Evolutionary conservation across 257 asterid genomes (phyloP).

Genomic region (Cordia subcordata): DNA sequence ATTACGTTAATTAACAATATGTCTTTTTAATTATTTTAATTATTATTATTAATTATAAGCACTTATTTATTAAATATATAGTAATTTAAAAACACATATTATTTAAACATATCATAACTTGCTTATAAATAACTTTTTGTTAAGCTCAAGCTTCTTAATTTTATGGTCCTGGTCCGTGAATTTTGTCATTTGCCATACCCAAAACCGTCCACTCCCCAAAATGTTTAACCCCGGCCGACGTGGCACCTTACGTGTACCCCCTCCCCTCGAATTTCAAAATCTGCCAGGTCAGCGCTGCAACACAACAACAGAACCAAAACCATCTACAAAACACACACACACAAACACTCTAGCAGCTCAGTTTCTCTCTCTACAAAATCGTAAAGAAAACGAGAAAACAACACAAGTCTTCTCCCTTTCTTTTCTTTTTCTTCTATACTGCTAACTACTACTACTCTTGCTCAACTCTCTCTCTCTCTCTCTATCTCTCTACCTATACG

Average conservation of each 20-base stretch:
- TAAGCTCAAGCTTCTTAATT: too few relatives aligned
- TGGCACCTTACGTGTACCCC: conserved; percentile 19
- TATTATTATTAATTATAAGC: too few relatives aligned
- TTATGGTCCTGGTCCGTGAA: too few relatives aligned
- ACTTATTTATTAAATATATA: too few relatives aligned
- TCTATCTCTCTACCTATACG: neutral
- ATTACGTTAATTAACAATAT: too few relatives aligned
- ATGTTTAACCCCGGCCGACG: conserved; percentile 1
- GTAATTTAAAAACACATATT: too few relatives aligned
- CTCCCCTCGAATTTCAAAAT: neutral
- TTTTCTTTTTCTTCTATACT: neutral
- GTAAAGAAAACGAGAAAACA: neutral
- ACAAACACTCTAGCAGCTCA: too few relatives aligned
- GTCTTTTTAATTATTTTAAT: too few relatives aligned
- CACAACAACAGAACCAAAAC: too few relatives aligned
- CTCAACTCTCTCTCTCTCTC: neutral
- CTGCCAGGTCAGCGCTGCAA: neutral
- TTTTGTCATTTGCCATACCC: conserved; percentile 6
- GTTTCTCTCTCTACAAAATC: neutral
- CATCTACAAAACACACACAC: too few relatives aligned
- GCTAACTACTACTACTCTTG: neutral
- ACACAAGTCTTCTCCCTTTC: conserved; percentile 4
- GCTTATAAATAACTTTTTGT: too few relatives aligned
- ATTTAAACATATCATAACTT: too few relatives aligned
- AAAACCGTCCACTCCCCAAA: conserved; percentile 3